phyloP scores from a whole-genome alignment of 140 eudicot genomes.

The Senecio squalidus region DNA sequence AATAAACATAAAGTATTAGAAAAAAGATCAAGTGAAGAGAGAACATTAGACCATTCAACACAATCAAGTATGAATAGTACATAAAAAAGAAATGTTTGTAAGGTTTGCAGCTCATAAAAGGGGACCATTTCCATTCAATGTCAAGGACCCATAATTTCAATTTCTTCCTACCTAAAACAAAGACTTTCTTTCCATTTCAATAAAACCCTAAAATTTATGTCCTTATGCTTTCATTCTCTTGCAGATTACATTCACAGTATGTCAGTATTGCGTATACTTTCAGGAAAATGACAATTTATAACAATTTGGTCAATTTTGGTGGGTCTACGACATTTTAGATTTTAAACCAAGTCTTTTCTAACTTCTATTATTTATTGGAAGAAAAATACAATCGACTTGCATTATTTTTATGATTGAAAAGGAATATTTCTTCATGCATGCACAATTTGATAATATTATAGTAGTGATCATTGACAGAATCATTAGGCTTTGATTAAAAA shows the following conservation, averaged over 20 bases:
- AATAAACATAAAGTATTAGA: too few relatives aligned
- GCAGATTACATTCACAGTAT: conserved; percentile 28
- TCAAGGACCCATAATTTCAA: conserved; percentile 37
- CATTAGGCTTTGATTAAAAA: conserved; percentile 32
- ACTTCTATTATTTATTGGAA: conserved; percentile 11
- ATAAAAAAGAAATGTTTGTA: conserved; percentile 11
- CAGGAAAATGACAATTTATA: conserved; percentile 16
- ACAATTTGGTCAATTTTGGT: conserved; percentile 43
- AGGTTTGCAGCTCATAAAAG: conserved; percentile 9
- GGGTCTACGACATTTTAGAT: conserved; percentile 31
- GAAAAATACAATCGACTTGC: conserved; percentile 3
- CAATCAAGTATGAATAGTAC: conserved; percentile 20
- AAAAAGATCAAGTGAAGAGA: background rate
- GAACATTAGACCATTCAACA: conserved; percentile 25
- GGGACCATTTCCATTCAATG: conserved; percentile 36
- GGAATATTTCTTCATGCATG: conserved; percentile 41
- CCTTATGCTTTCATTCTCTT: conserved; percentile 29
- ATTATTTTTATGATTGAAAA: conserved; percentile 25
- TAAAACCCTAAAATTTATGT: conserved; percentile 30
- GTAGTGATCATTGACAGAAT: conserved; percentile 32
- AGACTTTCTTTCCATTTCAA: conserved; percentile 43
- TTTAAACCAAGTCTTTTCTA: conserved; percentile 14
- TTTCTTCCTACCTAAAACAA: conserved; percentile 43
- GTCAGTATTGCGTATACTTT: conserved; percentile 28
- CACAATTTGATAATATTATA: conserved; percentile 29